Evolutionary conservation across 257 asterid species (phyloP), one percentile per base, ranked within the genome.

Genomic region (Linaria vulgaris): DNA sequence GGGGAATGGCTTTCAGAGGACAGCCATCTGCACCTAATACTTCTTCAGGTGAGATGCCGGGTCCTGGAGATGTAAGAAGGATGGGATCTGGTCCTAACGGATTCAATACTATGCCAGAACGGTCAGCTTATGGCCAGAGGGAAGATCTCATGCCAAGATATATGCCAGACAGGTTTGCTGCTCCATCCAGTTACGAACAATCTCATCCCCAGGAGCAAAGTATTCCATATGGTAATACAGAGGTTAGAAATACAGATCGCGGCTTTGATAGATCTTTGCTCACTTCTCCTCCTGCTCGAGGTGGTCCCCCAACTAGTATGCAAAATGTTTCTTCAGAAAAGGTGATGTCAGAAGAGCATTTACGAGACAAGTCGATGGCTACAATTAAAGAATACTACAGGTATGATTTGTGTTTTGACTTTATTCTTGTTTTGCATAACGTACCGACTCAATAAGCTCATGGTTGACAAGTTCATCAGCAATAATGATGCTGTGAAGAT

Each of bases 341-440:
- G 71, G 81, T 61, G 54, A 75, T 56, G 76, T 47, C 87, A 5
- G 96, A 85, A 78, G 85, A 86, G 46, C 82, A 56, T 41, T 60
- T 88, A 77, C 77, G 59, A 15, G 85, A 83, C 59, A 85, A 75
- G 85, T 86, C 94, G 66, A 38, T 85, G 78, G 70, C 95, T 72
- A 69, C 97, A 47, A 86, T 89, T 58, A 85, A 73, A 74, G 97
- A 89, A 78, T 91, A 82, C 54, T 91, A 91, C 89, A 88, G 94
- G 97, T 88, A 78, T 67, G 43, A 23, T 64, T 49, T 37, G 27
- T n/a, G 44, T 60, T 22, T 67, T 50, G 59, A 38, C 0, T 24
- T 9, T 69, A 34, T 62, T 31, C 12, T 51, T 43, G 5, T 34
- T 4, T 3, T 34, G 41, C 41, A 34, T 34, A 34, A 34, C 9